phyloP scores from a whole-genome alignment of 257 asterid species.

The Oldenlandia corymbosa region DNA sequence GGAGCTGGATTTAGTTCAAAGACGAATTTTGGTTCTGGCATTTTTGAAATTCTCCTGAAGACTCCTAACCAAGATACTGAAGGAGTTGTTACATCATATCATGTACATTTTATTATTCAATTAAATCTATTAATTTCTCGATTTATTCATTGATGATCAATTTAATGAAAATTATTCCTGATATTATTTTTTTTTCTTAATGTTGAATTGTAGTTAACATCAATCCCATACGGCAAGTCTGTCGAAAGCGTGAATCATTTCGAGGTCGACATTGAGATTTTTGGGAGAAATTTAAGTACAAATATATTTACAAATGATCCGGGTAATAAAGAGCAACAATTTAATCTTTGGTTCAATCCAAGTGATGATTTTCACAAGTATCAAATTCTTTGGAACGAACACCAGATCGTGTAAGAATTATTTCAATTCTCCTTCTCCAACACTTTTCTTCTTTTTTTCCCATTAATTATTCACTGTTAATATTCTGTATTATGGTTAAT shows the following conservation, averaged over 20 bases:
- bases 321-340: conserved; percentile 27
- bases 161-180: not conserved
- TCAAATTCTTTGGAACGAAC: conserved; percentile 27
- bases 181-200: not conserved
- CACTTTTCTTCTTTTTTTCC: too few relatives aligned
- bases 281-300: conserved; percentile 21
- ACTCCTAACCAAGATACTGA: conserved; percentile 16
- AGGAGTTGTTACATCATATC: conserved; percentile 23
- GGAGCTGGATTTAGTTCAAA: conserved; percentile 33
- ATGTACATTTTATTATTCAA: conserved; percentile 10
- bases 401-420: conserved; percentile 24
- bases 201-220: conserved; percentile 10
- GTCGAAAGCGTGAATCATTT: conserved; percentile 4
- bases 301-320: conserved; percentile 24
- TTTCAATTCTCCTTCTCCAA: not conserved
- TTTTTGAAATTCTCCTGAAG: conserved; percentile 15
- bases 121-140: too few relatives aligned
- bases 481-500: too few relatives aligned
- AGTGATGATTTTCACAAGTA: not conserved
- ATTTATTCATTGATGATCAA: too few relatives aligned
- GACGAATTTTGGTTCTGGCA: conserved; percentile 23
- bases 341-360: conserved; percentile 29
- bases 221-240: not conserved
- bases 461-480: too few relatives aligned
- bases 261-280: conserved; percentile 31